Conservation (phyloP, 2,329 filamentous ascomycete species). For the Onygena corvina region DNA sequence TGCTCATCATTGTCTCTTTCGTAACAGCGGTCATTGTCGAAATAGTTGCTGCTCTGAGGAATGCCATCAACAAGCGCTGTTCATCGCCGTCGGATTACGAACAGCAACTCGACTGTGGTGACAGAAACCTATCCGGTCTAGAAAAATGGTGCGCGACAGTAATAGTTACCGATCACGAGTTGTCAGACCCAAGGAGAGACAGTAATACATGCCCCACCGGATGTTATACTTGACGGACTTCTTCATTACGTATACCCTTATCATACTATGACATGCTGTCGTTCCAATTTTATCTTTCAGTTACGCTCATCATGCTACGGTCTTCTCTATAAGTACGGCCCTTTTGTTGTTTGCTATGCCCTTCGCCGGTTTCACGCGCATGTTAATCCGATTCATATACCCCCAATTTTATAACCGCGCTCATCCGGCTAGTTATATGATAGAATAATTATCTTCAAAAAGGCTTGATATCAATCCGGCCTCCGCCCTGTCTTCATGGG, state of each 20-base stretch:
- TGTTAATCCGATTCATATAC: not conserved
- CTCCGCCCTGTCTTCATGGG: not conserved
- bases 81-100: not conserved
- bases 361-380: not conserved
- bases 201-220: no score
- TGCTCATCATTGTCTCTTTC: constrained; percentile 11
- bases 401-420: no score
- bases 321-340: not conserved
- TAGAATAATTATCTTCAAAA: not conserved
- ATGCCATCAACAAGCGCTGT: not conserved
- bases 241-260: no score
- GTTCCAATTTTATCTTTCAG: no score
- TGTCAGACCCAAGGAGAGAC: no score
- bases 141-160: constrained; percentile 5
- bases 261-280: no score
- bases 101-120: not conserved
- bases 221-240: no score
- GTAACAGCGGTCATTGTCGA: constrained; percentile 14
- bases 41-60: not conserved
- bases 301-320: not conserved
- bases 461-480: not conserved
- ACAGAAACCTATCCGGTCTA: constrained; percentile 6
- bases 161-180: not conserved
- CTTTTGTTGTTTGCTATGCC: not conserved
- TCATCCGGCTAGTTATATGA: not conserved